Evolutionary conservation across 192 early-diverging fungal genomes (phyloP), one percentile per base, ranked within the genome.

Genomic region (Spinellus fusiger): DNA sequence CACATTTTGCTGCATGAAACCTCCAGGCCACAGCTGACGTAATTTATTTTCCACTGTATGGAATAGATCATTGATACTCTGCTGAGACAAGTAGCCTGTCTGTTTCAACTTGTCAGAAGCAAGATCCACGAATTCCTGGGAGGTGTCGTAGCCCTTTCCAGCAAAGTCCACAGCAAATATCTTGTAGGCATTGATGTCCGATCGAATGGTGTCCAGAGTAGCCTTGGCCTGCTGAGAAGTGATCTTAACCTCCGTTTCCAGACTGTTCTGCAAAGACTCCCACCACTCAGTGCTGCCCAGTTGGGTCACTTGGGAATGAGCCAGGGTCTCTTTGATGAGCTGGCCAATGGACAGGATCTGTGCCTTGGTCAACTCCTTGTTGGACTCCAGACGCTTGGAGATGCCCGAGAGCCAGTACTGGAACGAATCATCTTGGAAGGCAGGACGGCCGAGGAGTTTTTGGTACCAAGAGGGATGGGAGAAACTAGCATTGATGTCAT

Each of bases 401-500:
- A 61, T 47, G 27, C 23, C 32, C 0, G n/a, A 26, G 0, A 61
- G 20, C 59, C 59, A 61, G 18, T 28, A 25, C 20, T 50, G 29
- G 49, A 61, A 37, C 13, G 59, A 51, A 34, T 50, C 23, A 15
- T 61, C 49, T 13, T 18, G 20, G n/a, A 25, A 49, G 46, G 57
- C 15, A n/a, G 51, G 27, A 16, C 22, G 27, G 9, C 37, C 50
- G 6, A 48, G 37, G 49, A 67, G 52, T 3, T 56, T 56, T 16
- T 65, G 64, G 18, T 59, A 58, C 64, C 64, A 65, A n/a, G 56
- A 40, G 22, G 52, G 40, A 13, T 52, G 16, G 29, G 56, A 13
- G 20, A 67, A 54, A 16, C 47, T 16, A 10, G 56, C 15, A 20
- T 59, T 26, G 9, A 73, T 26, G 22, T 73, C 61, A 20, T 32